Evolutionary conservation across 2,329 filamentous ascomycete species (phyloP).

Genomic region (Verticillium klebahnii): DNA sequence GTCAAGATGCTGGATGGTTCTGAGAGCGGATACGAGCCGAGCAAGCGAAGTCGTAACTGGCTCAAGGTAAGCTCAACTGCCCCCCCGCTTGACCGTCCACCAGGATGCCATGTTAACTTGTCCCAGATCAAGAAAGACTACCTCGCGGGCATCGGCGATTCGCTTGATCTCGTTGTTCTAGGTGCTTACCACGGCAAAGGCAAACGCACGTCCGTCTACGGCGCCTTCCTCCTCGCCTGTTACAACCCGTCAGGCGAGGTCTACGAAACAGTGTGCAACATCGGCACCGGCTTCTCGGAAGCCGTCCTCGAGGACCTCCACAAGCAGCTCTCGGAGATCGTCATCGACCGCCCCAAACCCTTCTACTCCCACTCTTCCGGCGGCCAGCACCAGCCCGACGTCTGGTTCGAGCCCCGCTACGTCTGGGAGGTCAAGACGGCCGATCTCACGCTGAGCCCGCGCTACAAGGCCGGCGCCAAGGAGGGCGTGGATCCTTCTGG

Average conservation of each 20-base stretch:
- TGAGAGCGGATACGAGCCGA: slow-evolving; percentile 93
- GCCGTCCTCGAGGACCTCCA: slow-evolving; percentile 87
- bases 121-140: slow-evolving; percentile 93
- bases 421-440: slow-evolving; percentile 99
- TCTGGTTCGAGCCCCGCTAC: slow-evolving; percentile 92
- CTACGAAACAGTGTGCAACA: slow-evolving; percentile 97
- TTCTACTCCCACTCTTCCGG: slow-evolving; percentile 86
- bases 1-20: slow-evolving; percentile 97
- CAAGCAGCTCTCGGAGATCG: slow-evolving; percentile 65
- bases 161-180: slow-evolving; percentile 90
- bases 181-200: slow-evolving; percentile 93
- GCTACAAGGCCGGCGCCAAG: slow-evolving; percentile 85
- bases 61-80: slow-evolving; percentile 61
- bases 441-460: slow-evolving; percentile 85
- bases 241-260: slow-evolving; percentile 76
- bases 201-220: slow-evolving; percentile 93
- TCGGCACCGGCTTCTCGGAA: slow-evolving; percentile 95
- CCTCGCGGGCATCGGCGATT: slow-evolving; percentile 87
- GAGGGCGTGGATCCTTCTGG: slow-evolving; percentile 70
- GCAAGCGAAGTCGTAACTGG: slow-evolving; percentile 95
- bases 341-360: slow-evolving; percentile 87
- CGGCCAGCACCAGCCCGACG: slow-evolving; percentile 90
- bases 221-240: slow-evolving; percentile 91
- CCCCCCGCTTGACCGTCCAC: background rate
- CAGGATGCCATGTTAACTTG: background rate